phyloP scores from a whole-genome alignment of 2,329 filamentous ascomycete species.

The Epichloe uncinata region DNA sequence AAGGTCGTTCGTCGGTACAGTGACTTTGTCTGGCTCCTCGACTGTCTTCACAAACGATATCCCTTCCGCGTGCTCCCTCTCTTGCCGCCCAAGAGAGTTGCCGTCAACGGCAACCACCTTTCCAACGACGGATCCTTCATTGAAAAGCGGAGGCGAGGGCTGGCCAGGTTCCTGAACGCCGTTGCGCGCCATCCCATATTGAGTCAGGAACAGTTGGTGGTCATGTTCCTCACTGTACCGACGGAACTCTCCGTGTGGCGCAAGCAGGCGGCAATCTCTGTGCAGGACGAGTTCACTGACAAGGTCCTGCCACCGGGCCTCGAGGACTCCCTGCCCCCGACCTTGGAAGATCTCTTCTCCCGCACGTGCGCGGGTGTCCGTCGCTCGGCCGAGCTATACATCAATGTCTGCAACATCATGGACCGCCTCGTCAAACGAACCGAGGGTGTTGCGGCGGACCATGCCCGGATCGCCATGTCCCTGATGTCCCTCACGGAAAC shows the following conservation, averaged over 20 bases:
- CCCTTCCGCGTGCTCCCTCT: slow-evolving; percentile 84
- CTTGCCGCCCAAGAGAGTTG: slow-evolving; percentile 83
- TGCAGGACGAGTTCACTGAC: slow-evolving; percentile 85
- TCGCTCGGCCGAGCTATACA: slow-evolving; percentile 83
- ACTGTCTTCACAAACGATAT: slow-evolving; percentile 91
- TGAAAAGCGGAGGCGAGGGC: slow-evolving; percentile 79
- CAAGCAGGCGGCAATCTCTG: slow-evolving; percentile 90
- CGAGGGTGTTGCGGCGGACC: slow-evolving; percentile 87
- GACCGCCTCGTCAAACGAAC: slow-evolving; percentile 85
- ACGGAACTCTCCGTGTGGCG: slow-evolving; percentile 96
- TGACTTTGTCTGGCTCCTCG: slow-evolving; percentile 94
- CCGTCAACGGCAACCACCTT: slow-evolving; percentile 92
- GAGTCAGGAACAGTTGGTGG: slow-evolving; percentile 82
- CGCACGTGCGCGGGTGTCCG: slow-evolving; percentile 71
- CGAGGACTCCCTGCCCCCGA: slow-evolving; percentile 74
- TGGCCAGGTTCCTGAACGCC: slow-evolving; percentile 78
- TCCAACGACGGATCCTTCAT: slow-evolving; percentile 88
- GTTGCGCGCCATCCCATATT: slow-evolving; percentile 81
- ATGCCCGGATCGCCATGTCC: slow-evolving; percentile 67
- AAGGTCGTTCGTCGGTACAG: slow-evolving; percentile 92
- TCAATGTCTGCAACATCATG: slow-evolving; percentile 78
- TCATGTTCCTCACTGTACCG: slow-evolving; percentile 96
- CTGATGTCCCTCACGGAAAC: slow-evolving; percentile 66
- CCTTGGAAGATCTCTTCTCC: slow-evolving; percentile 75
- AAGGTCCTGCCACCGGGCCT: slow-evolving; percentile 64